Evolutionary conservation across 1,284 basidiomycete genomes (phyloP), one percentile per base, ranked within the genome.

Genomic region (Peniophora sp.): DNA sequence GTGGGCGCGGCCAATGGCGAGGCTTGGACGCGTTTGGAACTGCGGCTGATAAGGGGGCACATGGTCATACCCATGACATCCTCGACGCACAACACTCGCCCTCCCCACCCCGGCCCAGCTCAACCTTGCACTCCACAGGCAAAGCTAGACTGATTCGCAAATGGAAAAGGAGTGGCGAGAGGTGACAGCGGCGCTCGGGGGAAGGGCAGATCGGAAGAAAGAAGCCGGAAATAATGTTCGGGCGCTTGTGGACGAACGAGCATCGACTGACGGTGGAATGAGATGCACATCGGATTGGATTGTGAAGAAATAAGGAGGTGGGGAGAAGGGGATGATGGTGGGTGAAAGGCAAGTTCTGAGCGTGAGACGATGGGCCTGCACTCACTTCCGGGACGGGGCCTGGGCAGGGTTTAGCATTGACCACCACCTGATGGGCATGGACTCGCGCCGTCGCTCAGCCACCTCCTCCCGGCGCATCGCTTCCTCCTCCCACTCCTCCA

Each of bases 401-500:
- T 12, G 12, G 27, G 27, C 27, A 32, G 27, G 27, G 27, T 32
- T 32, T 32, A 12, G 6, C 6, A 6, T 6, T 32, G 6, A 32
- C 27, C 27, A 32, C 27, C 27, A 32, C 27, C 27, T 12, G 47
- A 88, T 88, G 85, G 83, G 83, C 51, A 84, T 85, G 22, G 83
- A 83, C n/a, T 74, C 81, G 48, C 85, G 84, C 53, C 85, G 83
- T 23, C 73, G 83, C 60, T 85, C 88, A 67, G 83, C 83, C 49
- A 75, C 86, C 58, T 83, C 86, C 57, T 88, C 86, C 57, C 82
- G 82, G 37, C 73, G 85, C 57, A 85, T 85, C 49, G 82, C 83
- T 55, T 76, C 72, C 15, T 81, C 79, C 52, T 82, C 83, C 47
- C 69, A 73, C 24, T 84, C 83, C 11, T 76, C 81, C 32, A 81